Evolutionary conservation across 106 monocot genomes (phyloP).

Genomic region (Gastrodia elata): DNA sequence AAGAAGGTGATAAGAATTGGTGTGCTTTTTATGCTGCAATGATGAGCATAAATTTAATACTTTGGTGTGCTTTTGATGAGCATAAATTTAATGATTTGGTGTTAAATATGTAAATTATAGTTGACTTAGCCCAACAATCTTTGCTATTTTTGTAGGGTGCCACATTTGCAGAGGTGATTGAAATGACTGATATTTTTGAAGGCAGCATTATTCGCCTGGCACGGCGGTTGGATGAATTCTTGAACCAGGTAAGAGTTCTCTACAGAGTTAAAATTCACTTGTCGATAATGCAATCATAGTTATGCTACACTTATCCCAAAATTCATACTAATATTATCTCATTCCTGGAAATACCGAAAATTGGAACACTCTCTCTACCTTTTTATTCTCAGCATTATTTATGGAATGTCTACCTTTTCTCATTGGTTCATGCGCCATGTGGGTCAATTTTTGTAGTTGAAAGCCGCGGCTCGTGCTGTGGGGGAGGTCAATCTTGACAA

Average conservation of each 20-base stretch:
- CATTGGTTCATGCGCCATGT: neutral
- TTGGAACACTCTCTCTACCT: too few species aligned
- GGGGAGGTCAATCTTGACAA: slow-evolving; percentile 72
- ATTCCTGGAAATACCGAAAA: too few species aligned
- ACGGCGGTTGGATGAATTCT: slow-evolving; percentile 89
- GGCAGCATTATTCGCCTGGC: slow-evolving; percentile 91
- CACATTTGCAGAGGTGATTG: slow-evolving; percentile 83
- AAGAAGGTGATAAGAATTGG: too few species aligned
- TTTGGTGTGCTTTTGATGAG: too few species aligned
- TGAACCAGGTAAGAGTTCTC: slow-evolving; percentile 86
- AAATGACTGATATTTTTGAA: slow-evolving; percentile 99
- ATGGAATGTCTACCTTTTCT: neutral
- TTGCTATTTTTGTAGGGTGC: slow-evolving; percentile 49
- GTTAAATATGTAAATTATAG: too few species aligned
- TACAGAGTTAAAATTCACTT: neutral
- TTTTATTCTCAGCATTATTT: too few species aligned
- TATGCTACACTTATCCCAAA: too few species aligned
- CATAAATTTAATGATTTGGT: too few species aligned
- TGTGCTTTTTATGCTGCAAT: too few species aligned
- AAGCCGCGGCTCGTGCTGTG: slow-evolving; percentile 79
- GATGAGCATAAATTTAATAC: too few species aligned
- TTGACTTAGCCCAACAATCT: neutral
- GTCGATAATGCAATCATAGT: too few species aligned
- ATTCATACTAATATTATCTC: too few species aligned
- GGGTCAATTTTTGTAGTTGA: slow-evolving; percentile 66